Evolutionary conservation across 768 basidiomycete genomes (phyloP), one percentile per base, ranked within the genome.

Genomic region (Leccinum fibrillosum): DNA sequence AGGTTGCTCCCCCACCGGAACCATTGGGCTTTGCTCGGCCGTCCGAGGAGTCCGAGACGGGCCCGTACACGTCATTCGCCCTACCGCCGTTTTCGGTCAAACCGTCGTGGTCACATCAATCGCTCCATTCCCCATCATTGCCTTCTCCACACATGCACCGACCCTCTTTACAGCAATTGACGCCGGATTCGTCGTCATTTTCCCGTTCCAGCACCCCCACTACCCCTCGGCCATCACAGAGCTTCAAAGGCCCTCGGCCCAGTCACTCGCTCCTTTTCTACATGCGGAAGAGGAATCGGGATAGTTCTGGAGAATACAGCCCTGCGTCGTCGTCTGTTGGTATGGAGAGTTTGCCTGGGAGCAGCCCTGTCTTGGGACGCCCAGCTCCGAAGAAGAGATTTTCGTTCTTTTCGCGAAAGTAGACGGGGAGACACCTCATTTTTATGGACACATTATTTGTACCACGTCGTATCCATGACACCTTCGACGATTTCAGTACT

Each of bases 41-140:
- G 19, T 72, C 70, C 62, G 70, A 72, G 66, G 70, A 72, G 59
- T 72, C 70, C 49, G 72, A 72, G 49, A 74, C 62, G 45, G 70
- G 70, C 13, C 70, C 70, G 1, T 72, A 73, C 48, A 72, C 56
- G 39, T 72, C 70, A 53, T 72, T 72, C 13, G 70, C 70, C 35
- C 48, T 72, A 8, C 62, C 70, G 17, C 62, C 67, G 7, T 72
- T 69, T 35, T 23, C 72, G 17, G 60, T 69, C 23, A 62, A 62
- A 44, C 34, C 62, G 1, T 60, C 67, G 17, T 62, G 62, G 60
- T 60, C 70, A 13, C 65, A 52, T 19, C 35, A 59, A 44, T 70
- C 62, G 19, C 62, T 66, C n/a, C 44, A 60, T 10, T 44, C 58
- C 6, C 58, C 70, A 19, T 58, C 67, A 7, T 53, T 58, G 15